Evolutionary conservation across 164 flowering plant genomes (phyloP), one percentile per base, ranked within the genome.

Genomic region (Macadamia tetraphylla): DNA sequence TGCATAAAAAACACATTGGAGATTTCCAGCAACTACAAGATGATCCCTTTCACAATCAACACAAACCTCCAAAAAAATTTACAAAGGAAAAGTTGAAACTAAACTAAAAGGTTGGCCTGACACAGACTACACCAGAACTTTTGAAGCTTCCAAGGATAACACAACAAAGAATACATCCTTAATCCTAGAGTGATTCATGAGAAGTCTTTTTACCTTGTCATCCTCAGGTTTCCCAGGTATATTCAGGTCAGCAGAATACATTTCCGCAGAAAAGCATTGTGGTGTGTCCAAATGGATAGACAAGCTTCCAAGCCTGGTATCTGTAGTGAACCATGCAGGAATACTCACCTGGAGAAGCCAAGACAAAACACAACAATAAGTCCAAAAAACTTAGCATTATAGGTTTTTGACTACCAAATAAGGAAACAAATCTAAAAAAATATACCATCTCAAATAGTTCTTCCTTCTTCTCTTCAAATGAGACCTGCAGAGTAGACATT

Each of bases 201-300:
- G 18, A 66, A 46, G 61, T 60, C 31, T 0, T 53, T 51, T 62
- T 63, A 94, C 99, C 98, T 94, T 94, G 78, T 88, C 94, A 77
- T 94, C 99, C 75, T 94, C 99, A 62, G 94, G 85, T 72, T 87
- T 90, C 63, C 90, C 99, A 58, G 74, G 56, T 70, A 91, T 92
- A 69, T 82, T 81, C 32, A 94, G 90, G 75, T 94, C 99, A 66
- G 78, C 85, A 72, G 98, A 89, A 78, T 94, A 94, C 98, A 92
- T 94, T 80, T 94, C 99, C 4, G 99, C 99, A 56, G 91, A 85
- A 81, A 94, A 94, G 80, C 98, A 94, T 74, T 92, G 99, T n/a
- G 99, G 99, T 6, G 98, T 89, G 13, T 94, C 99, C 83, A 94
- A 81, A 83, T 94, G 96, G 71, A 94, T 73, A 48, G 99, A 89